Conservation (phyloP, 441 rosid genomes). For the Adansonia gregorii region DNA sequence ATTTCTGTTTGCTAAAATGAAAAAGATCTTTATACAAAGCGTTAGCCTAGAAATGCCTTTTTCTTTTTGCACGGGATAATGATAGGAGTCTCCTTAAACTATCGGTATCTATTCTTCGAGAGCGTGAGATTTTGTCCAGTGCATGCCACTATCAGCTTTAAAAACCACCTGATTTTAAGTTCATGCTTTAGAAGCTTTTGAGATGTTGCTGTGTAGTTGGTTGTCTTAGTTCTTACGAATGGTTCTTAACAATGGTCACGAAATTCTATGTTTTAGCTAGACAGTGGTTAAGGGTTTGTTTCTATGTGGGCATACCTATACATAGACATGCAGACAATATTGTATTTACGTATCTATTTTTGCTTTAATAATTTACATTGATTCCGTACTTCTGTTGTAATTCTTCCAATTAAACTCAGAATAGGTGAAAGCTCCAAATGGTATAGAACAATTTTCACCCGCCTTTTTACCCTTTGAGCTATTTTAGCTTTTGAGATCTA, state of each 20-base stretch:
- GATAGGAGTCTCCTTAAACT: neutral
- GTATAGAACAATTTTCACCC: neutral
- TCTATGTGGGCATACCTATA: neutral
- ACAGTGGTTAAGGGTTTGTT: neutral
- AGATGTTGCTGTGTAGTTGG: neutral
- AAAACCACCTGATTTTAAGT: neutral
- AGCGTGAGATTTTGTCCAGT: slow-evolving; percentile 16
- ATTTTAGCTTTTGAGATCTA: slow-evolving; percentile 1
- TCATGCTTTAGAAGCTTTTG: neutral
- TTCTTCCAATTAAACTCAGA: neutral
- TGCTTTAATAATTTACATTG: neutral
- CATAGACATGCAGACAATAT: neutral
- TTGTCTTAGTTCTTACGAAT: neutral
- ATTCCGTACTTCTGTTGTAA: neutral
- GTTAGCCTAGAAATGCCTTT: slow-evolving; percentile 2
- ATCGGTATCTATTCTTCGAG: neutral
- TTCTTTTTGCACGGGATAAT: neutral
- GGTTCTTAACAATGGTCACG: neutral
- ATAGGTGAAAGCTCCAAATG: neutral
- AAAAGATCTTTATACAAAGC: neutral
- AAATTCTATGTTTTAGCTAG: neutral
- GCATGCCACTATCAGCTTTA: neutral
- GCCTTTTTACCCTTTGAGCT: neutral
- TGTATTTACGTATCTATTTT: neutral
- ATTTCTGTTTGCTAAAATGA: slow-evolving; percentile 3